These are phyloP conservation scores for Populus tremula DNA, from an alignment of 345 rosid species.

Conservation along the genomic window DNA sequence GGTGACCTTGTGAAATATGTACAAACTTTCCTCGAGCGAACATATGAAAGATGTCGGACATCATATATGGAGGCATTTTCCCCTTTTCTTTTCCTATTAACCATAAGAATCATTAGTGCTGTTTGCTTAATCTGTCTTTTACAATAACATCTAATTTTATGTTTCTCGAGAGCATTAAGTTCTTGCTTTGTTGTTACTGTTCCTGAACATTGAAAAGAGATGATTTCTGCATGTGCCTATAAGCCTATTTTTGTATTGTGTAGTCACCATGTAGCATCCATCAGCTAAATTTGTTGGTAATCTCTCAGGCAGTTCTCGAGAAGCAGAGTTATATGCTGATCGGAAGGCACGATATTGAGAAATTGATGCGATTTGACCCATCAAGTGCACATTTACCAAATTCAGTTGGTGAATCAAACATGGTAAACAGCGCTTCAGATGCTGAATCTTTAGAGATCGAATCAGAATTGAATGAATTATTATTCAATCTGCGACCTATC, in stretches of 20 bases:
- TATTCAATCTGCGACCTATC: constrained; percentile 75
- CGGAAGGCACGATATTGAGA: constrained; percentile 97
- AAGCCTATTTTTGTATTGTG: background rate
- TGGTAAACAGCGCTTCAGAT: constrained; percentile 31
- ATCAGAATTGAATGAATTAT: constrained; percentile 62
- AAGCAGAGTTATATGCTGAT: constrained; percentile 97
- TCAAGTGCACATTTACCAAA: constrained; percentile 73
- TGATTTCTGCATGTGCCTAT: background rate
- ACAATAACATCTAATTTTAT: background rate
- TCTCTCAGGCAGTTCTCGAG: constrained; percentile 93
- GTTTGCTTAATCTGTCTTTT: background rate
- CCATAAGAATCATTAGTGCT: background rate
- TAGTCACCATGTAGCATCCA: constrained; percentile 11
- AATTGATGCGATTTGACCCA: constrained; percentile 81
- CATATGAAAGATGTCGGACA: constrained; percentile 96
- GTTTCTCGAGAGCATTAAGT: background rate
- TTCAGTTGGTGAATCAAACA: constrained; percentile 44
- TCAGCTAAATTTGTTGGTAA: constrained; percentile 23
- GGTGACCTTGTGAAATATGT: constrained; percentile 84
- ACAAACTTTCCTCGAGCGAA: constrained; percentile 94
- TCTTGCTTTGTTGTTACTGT: background rate
- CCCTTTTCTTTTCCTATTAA: constrained; percentile 5
- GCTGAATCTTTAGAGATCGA: constrained; percentile 57
- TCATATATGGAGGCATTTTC: constrained; percentile 84
- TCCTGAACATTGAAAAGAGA: background rate